phyloP scores from a whole-genome alignment of 768 basidiomycete genomes.

The Lyophyllum atratum region DNA sequence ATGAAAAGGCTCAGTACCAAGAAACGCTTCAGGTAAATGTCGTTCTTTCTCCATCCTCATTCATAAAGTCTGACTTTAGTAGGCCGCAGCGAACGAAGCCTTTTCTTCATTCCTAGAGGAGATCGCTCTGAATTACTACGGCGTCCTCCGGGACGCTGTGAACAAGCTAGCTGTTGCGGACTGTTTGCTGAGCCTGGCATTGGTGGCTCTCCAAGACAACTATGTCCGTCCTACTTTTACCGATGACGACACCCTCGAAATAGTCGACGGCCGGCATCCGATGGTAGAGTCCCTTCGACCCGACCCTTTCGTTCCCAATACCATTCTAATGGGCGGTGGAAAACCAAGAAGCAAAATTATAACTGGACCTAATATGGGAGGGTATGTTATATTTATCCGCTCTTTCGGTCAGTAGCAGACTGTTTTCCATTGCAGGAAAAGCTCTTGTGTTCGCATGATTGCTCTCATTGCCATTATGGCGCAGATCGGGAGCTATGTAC shows the following conservation, averaged over 20 bases:
- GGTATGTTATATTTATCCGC: slow-evolving; percentile 33
- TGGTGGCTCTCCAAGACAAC: slow-evolving; percentile 71
- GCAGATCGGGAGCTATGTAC: slow-evolving; percentile 94
- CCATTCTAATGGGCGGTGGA: slow-evolving; percentile 61
- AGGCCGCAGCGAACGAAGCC: slow-evolving; percentile 65
- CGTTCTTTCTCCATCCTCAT: background rate
- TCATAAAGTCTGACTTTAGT: background rate
- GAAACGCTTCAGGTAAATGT: slow-evolving; percentile 59
- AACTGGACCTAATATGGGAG: slow-evolving; percentile 87
- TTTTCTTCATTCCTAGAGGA: slow-evolving; percentile 70
- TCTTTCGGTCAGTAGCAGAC: background rate
- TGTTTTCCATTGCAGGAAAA: slow-evolving; percentile 55
- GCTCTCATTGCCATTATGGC: slow-evolving; percentile 81
- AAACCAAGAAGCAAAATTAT: slow-evolving; percentile 64
- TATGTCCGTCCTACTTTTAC: slow-evolving; percentile 81
- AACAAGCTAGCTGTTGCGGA: slow-evolving; percentile 84
- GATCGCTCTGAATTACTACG: slow-evolving; percentile 69
- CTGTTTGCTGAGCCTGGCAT: slow-evolving; percentile 84
- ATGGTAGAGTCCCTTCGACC: slow-evolving; percentile 82
- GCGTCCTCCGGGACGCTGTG: slow-evolving; percentile 69
- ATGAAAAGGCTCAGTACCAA: slow-evolving; percentile 72
- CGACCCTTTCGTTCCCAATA: slow-evolving; percentile 88
- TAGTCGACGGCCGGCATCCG: slow-evolving; percentile 87
- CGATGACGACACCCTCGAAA: slow-evolving; percentile 66
- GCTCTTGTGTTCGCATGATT: slow-evolving; percentile 78